Evolutionary conservation across 164 flowering plant species (phyloP), one percentile per base, ranked within the genome.

Genomic region (Houttuynia cordata): DNA sequence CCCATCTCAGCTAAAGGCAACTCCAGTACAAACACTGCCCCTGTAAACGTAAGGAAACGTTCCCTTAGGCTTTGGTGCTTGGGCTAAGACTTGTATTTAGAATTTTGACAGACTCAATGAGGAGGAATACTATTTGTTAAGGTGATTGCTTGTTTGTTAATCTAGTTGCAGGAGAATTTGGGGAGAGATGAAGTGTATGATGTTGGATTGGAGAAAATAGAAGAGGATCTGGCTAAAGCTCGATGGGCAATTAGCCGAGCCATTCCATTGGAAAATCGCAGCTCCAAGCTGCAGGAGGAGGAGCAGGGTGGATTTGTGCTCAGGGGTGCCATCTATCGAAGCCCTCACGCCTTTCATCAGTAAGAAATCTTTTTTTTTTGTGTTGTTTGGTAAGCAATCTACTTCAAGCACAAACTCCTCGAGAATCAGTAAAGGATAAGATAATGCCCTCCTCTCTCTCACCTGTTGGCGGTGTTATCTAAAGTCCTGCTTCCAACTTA

Each of bases 261-360:
- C 0, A 60, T 70, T 19, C 64, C 15, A 7, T 23, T 37, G 1
- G 58, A 59, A 17, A 78, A 70, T 40, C 73, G 68, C 56, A 51
- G 68, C 12, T 71, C 77, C 3, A 13, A 60, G 0, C 74, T 49
- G 57, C 53, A 69, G n/a, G n/a, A n/a, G 0, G 74, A 69, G 63
- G 17, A 12, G 17, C 49, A 45, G 17, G 49, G 49, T 45, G 61
- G 18, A 19, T 84, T 78, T 66, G 21, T 78, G 1, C 83, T 83
- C 3, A 78, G 66, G 63, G 84, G 84, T 42, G 52, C 74, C 37
- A 57, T 82, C 20, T 85, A 85, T 69, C 63, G 79, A 58, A 82
- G 82, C 59, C 63, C 80, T 23, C 64, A 67, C 51, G 83, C 81
- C 8, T 85, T 85, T 69, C 77, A 78, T 65, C 91, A 81, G 85